These are phyloP conservation scores for Camellia granthamiana DNA, from an alignment of 148 eudicot genomes.

Conservation along the genomic window DNA sequence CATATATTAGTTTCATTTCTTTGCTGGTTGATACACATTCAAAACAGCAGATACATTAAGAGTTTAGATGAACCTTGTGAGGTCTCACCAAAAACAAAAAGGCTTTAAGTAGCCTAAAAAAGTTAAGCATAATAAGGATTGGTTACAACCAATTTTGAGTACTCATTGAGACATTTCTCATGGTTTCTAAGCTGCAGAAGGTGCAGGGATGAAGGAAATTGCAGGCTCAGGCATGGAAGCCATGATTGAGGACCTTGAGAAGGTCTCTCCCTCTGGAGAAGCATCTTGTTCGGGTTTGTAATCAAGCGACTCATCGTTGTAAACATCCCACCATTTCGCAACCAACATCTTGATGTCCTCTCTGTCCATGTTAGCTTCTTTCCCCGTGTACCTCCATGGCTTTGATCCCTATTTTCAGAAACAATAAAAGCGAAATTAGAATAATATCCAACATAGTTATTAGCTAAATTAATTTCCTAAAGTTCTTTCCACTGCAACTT, in stretches of 20 bases:
- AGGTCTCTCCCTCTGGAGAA: conserved; percentile 18
- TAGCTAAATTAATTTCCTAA: not conserved
- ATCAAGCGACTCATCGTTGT: conserved; percentile 30
- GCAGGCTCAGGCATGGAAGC: conserved; percentile 32
- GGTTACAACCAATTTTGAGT: not conserved
- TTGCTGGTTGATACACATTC: not conserved
- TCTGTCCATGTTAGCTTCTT: conserved; percentile 39
- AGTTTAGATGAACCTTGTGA: not conserved
- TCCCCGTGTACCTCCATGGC: conserved; percentile 42
- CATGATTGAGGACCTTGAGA: conserved; percentile 24
- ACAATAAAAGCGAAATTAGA: not conserved
- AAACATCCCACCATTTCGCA: conserved; percentile 41
- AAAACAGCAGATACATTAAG: not conserved
- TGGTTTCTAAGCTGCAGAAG: conserved; percentile 27
- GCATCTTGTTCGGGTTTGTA: conserved; percentile 16
- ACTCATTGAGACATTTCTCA: not conserved
- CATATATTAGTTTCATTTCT: not conserved
- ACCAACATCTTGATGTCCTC: conserved; percentile 38
- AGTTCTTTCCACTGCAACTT: too few species aligned
- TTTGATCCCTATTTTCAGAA: conserved; percentile 30
- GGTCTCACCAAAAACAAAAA: conserved; percentile 6
- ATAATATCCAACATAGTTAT: too few species aligned
- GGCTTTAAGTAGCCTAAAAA: conserved; percentile 16
- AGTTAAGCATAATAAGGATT: not conserved
- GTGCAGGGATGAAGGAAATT: conserved; percentile 34